Evolutionary conservation across 2,329 filamentous ascomycete species (phyloP).

Genomic region (Septoria petroselini): DNA sequence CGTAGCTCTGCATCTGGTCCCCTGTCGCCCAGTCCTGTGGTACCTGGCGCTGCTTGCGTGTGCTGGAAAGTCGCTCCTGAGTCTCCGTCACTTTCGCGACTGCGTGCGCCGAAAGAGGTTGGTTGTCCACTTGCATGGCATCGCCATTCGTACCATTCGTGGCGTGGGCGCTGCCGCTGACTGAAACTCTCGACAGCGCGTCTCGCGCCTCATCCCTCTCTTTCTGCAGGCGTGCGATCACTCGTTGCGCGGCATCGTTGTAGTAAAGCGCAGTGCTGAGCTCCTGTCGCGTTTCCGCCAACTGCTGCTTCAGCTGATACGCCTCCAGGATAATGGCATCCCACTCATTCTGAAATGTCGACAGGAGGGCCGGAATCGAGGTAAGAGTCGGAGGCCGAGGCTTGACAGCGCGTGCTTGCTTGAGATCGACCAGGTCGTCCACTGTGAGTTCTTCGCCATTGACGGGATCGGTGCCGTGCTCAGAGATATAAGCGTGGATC

Average conservation of each 20-base stretch:
- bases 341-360: constrained; percentile 98
- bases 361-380: constrained; percentile 90
- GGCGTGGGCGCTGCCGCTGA: constrained; percentile 52
- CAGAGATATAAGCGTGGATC: constrained; percentile 89
- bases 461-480: constrained; percentile 88
- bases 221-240: constrained; percentile 85
- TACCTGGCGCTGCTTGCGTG: constrained; percentile 82
- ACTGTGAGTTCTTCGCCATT: constrained; percentile 78
- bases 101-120: constrained; percentile 70
- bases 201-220: constrained; percentile 91
- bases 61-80: constrained; percentile 78
- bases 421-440: constrained; percentile 85
- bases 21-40: constrained; percentile 80
- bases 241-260: constrained; percentile 92
- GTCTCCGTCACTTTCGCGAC: constrained; percentile 72
- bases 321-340: constrained; percentile 88
- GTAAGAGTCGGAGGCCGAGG: constrained; percentile 90
- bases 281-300: constrained; percentile 87
- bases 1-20: constrained; percentile 65
- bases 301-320: constrained; percentile 83
- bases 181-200: constrained; percentile 79
- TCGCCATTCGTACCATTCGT: constrained; percentile 59
- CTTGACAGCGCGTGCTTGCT: constrained; percentile 76
- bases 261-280: constrained; percentile 92
- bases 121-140: constrained; percentile 87